A percentile compares a stretch with the other conserved stretches of the same genome.
Conservation (phyloP, 1,284 basidiomycete genomes). For the Ustilago sp. region DNA sequence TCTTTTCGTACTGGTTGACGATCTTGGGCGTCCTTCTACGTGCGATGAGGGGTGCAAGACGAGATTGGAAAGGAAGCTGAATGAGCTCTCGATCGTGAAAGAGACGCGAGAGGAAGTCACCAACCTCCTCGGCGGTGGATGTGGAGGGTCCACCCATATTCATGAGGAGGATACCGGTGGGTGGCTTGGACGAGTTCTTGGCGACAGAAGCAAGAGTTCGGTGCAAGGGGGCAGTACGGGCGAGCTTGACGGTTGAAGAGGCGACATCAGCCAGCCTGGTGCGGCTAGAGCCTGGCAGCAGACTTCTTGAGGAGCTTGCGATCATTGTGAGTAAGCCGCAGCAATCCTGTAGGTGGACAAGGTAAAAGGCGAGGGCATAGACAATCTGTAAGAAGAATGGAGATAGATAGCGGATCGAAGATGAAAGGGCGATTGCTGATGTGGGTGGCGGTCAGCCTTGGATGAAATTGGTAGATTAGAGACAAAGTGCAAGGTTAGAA, state of each 20-base stretch:
- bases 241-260: conserved; percentile 14
- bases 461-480: conserved; percentile 4
- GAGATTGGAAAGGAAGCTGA: conserved; percentile 86
- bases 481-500: conserved; percentile 1
- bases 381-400: not conserved
- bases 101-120: conserved; percentile 86
- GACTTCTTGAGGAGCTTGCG: conserved; percentile 31
- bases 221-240: conserved; percentile 10
- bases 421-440: not conserved
- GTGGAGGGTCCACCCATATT: conserved; percentile 92
- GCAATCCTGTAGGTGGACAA: not conserved
- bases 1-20: conserved; percentile 91
- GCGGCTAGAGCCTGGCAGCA: conserved; percentile 28
- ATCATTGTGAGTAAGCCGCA: conserved; percentile 6
- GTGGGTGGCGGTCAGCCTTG: not conserved
- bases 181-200: conserved; percentile 33
- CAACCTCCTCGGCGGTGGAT: conserved; percentile 74
- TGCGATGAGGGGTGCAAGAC: conserved; percentile 90
- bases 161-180: conserved; percentile 89
- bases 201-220: conserved; percentile 38
- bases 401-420: not conserved
- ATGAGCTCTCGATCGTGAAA: conserved; percentile 97
- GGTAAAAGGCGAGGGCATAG: not conserved
- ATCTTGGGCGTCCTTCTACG: conserved; percentile 91
- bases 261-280: conserved; percentile 10